phyloP scores from a whole-genome alignment of 2,329 filamentous ascomycete species.

The Hyphodiscus sp. region DNA sequence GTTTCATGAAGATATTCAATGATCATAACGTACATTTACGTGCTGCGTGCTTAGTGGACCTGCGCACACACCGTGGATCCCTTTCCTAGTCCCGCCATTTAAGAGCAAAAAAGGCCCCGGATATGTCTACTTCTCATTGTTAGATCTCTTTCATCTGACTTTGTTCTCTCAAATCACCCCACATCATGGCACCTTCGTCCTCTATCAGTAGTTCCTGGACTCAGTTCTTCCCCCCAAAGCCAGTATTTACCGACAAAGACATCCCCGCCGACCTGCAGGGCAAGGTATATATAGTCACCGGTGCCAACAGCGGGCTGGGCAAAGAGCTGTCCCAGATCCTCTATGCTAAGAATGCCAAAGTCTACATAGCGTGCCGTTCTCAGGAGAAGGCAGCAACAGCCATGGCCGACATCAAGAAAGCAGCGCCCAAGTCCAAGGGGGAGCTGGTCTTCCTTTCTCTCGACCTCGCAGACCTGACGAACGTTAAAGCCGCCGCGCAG shows the following conservation, averaged over 20 bases:
- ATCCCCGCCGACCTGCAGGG: slow-evolving; percentile 16
- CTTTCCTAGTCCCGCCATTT: no score
- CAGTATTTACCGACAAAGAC: slow-evolving; percentile 34
- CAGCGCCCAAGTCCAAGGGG: slow-evolving; percentile 24
- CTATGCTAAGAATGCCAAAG: slow-evolving; percentile 33
- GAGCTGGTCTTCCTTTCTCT: slow-evolving; percentile 30
- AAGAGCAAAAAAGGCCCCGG: no score
- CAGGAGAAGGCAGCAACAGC: slow-evolving; percentile 32
- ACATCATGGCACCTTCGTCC: background rate
- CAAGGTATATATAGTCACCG: slow-evolving; percentile 31
- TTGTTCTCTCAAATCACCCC: no score
- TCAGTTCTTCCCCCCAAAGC: slow-evolving; percentile 28
- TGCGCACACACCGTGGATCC: no score
- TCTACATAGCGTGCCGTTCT: slow-evolving; percentile 36
- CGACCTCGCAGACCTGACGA: slow-evolving; percentile 32
- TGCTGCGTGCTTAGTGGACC: no score
- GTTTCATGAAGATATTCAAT: no score
- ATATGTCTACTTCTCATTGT: no score
- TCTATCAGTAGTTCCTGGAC: slow-evolving; percentile 2
- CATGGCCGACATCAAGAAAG: slow-evolving; percentile 32
- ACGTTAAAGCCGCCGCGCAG: slow-evolving; percentile 30
- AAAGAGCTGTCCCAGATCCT: slow-evolving; percentile 31
- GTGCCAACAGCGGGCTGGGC: slow-evolving; percentile 31
- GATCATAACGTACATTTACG: no score
- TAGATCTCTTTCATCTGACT: no score